Conservation (phyloP, 2,329 filamentous ascomycete species). For the Coccinonectria pachysandricola region DNA sequence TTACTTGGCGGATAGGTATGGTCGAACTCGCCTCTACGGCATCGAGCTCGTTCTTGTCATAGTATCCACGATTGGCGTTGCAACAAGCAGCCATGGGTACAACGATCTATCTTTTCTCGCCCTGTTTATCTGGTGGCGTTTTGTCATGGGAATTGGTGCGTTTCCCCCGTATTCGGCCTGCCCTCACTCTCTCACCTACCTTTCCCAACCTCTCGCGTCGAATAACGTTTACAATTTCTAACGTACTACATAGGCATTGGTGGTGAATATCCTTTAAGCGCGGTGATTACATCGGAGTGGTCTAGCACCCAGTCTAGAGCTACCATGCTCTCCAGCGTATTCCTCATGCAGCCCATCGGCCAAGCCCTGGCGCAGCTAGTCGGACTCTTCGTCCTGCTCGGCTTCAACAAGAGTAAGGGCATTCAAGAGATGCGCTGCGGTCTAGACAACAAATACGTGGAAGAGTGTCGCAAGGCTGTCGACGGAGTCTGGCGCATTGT, state of each 20-base stretch:
- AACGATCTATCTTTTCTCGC: conserved; percentile 39
- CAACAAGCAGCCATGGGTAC: conserved; percentile 41
- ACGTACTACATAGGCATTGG: conserved; percentile 39
- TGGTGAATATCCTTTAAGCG: conserved; percentile 58
- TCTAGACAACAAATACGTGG: conserved; percentile 32
- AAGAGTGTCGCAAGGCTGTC: conserved; percentile 35
- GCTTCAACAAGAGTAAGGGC: conserved; percentile 31
- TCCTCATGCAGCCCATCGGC: conserved; percentile 59
- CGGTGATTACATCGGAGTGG: conserved; percentile 59
- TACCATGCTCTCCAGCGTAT: conserved; percentile 58
- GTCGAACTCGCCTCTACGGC: conserved; percentile 45
- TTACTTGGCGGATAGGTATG: conserved; percentile 43
- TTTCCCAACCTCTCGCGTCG: conserved; percentile 1
- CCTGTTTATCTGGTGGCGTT: conserved; percentile 43
- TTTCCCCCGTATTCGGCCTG: too few species aligned
- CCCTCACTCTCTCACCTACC: conserved; percentile 1
- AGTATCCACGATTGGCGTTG: conserved; percentile 45
- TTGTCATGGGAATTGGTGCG: conserved; percentile 42
- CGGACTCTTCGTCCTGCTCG: conserved; percentile 41
- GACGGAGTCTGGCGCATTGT: conserved; percentile 59
- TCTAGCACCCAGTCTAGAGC: conserved; percentile 51
- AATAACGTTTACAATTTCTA: conserved; percentile 6
- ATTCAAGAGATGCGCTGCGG: conserved; percentile 37
- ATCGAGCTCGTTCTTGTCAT: conserved; percentile 46
- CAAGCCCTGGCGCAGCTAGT: conserved; percentile 56